Percentiles rank a stretch among this genome's conserved stretches.
Evolutionary conservation across 2,329 filamentous ascomycete species (phyloP).

Genomic region (Cryphonectria radicalis): DNA sequence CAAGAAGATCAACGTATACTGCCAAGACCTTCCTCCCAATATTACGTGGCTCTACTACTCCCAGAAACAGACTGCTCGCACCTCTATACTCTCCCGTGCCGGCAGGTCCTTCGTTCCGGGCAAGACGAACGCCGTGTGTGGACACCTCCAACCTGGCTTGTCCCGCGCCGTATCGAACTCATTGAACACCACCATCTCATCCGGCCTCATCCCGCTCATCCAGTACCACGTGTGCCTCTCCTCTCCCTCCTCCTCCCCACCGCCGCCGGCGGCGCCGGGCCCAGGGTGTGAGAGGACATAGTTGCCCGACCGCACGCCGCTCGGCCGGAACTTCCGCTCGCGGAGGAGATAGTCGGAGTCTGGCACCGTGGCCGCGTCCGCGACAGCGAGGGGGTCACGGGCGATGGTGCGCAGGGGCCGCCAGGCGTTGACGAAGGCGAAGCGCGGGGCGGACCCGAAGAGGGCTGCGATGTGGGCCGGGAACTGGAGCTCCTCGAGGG

Average conservation of each 20-base stretch:
- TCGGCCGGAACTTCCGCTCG: constrained; percentile 39
- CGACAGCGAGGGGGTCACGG: constrained; percentile 48
- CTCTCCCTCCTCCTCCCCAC: not conserved
- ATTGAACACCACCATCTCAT: constrained; percentile 63
- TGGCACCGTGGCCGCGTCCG: constrained; percentile 43
- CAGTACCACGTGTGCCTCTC: constrained; percentile 51
- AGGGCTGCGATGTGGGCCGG: constrained; percentile 49
- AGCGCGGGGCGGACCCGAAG: constrained; percentile 11
- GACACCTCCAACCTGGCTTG: constrained; percentile 21
- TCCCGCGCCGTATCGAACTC: constrained; percentile 57
- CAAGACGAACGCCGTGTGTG: constrained; percentile 35
- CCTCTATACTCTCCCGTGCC: constrained; percentile 21
- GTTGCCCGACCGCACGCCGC: constrained; percentile 30
- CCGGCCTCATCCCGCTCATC: constrained; percentile 52
- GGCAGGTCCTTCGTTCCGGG: constrained; percentile 5
- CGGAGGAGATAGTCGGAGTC: constrained; percentile 45
- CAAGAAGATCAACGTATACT: not conserved
- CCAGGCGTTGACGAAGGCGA: constrained; percentile 43
- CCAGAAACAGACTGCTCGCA: constrained; percentile 17
- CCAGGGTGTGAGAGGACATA: constrained; percentile 7
- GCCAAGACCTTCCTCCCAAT: not conserved
- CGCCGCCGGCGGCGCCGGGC: not conserved
- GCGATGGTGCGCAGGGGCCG: constrained; percentile 52
- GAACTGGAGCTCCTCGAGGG: constrained; percentile 44
- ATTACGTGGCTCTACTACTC: not conserved